phyloP scores from a whole-genome alignment of 2,329 filamentous ascomycete genomes.

The Lasiodiplodia citricola region DNA sequence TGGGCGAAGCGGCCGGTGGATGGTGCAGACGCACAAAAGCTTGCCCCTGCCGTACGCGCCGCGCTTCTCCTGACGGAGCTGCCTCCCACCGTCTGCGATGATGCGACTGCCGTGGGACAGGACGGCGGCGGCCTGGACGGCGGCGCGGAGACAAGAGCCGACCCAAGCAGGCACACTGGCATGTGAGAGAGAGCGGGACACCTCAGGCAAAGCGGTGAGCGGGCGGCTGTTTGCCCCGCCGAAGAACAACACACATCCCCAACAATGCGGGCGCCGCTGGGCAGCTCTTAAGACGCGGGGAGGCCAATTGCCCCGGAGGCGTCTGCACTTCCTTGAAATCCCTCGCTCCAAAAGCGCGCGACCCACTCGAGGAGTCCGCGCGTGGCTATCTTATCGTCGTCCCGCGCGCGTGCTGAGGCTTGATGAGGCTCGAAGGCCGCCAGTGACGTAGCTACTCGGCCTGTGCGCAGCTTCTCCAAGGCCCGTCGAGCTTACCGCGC shows the following conservation, averaged over 20 bases:
- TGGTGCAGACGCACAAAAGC: slow-evolving; percentile 3
- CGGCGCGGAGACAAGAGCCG: background rate
- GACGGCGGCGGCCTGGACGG: background rate
- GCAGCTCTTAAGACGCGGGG: slow-evolving; percentile 9
- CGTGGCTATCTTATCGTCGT: slow-evolving; percentile 17
- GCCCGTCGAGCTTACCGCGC: slow-evolving; percentile 21
- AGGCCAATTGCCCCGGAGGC: slow-evolving; percentile 3
- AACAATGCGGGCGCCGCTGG: slow-evolving; percentile 2
- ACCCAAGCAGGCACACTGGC: background rate
- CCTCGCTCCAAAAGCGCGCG: slow-evolving; percentile 3
- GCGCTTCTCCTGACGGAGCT: background rate
- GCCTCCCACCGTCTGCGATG: background rate
- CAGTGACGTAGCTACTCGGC: slow-evolving; percentile 19
- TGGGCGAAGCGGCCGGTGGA: background rate
- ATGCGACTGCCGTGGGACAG: background rate
- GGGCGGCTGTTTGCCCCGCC: slow-evolving; percentile 12
- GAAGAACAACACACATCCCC: slow-evolving; percentile 22
- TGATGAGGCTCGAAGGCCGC: slow-evolving; percentile 20
- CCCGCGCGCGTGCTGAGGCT: background rate
- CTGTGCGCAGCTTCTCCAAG: slow-evolving; percentile 22
- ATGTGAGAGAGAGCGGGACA: slow-evolving; percentile 8
- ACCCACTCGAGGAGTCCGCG: slow-evolving; percentile 8
- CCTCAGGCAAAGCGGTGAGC: slow-evolving; percentile 9
- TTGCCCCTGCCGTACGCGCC: background rate
- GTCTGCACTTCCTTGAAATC: slow-evolving; percentile 5